Evolutionary conservation across 139 green algal genomes (phyloP).

Genomic region (Chlorella vulgaris): DNA sequence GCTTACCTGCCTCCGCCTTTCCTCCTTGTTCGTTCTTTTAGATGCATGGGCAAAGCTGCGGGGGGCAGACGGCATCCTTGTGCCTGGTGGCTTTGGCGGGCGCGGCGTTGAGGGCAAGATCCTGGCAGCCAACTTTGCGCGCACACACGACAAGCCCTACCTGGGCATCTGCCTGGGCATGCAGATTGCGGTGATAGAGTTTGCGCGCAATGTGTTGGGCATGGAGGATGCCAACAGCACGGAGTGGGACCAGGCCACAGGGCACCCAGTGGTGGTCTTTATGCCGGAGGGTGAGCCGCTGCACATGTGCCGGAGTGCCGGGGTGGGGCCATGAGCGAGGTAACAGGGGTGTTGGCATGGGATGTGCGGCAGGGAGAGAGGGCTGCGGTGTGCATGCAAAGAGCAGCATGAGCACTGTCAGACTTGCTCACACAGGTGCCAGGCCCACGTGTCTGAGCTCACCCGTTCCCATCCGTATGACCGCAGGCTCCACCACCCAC

Average conservation of each 20-base stretch:
- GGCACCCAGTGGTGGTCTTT: constrained; percentile 92
- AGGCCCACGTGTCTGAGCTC: too few species aligned
- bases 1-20: too few species aligned
- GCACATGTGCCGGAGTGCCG: background rate
- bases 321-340: too few species aligned
- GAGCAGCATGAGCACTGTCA: too few species aligned
- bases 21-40: background rate
- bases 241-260: constrained; percentile 86
- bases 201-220: constrained; percentile 90
- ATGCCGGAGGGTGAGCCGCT: constrained; percentile 88
- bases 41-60: constrained; percentile 59
- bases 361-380: too few species aligned
- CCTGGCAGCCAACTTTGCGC: constrained; percentile 87
- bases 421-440: too few species aligned
- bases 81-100: constrained; percentile 95
- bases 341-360: too few species aligned
- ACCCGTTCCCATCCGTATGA: background rate
- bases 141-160: constrained; percentile 84
- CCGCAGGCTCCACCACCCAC: constrained; percentile 78
- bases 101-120: constrained; percentile 97
- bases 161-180: constrained; percentile 99
- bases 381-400: too few species aligned
- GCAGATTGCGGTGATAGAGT: constrained; percentile 99
- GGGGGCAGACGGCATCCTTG: constrained; percentile 88
- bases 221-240: constrained; percentile 85